These are phyloP conservation scores for Aspergillus fumigatiaffinis DNA, from an alignment of 2,329 filamentous ascomycete genomes.

Conservation along the genomic window DNA sequence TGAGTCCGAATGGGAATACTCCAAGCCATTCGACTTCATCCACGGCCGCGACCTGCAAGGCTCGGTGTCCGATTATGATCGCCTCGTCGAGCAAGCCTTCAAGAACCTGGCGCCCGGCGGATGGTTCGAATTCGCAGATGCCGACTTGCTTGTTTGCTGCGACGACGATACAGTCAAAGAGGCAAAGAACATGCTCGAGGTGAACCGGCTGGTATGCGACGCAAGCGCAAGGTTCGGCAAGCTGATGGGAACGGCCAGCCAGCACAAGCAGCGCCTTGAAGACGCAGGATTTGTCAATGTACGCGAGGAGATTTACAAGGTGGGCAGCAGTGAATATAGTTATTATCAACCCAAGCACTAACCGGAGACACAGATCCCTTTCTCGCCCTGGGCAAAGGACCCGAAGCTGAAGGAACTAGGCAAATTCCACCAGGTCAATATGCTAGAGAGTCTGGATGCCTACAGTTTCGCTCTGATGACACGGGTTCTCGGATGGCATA, in stretches of 20 bases:
- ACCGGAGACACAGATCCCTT: constrained; percentile 36
- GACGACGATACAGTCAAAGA: constrained; percentile 27
- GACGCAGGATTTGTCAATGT: constrained; percentile 55
- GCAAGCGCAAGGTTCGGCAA: constrained; percentile 33
- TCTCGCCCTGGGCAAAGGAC: constrained; percentile 49
- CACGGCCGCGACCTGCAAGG: constrained; percentile 24
- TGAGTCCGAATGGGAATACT: constrained; percentile 23
- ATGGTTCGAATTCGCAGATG: constrained; percentile 48
- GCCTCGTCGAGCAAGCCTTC: constrained; percentile 23
- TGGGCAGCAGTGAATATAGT: constrained; percentile 1
- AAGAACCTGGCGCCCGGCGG: constrained; percentile 46
- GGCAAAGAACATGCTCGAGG: constrained; percentile 25
- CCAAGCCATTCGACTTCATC: constrained; percentile 24
- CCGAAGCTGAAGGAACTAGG: constrained; percentile 39
- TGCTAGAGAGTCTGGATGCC: constrained; percentile 28
- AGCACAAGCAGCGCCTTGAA: constrained; percentile 42
- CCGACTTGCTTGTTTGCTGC: constrained; percentile 25
- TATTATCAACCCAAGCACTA: not conserved
- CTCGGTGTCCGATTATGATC: constrained; percentile 18
- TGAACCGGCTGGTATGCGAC: constrained; percentile 22
- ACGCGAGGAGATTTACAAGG: constrained; percentile 44
- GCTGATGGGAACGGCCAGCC: constrained; percentile 30
- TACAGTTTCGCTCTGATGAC: constrained; percentile 30
- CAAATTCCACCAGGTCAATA: constrained; percentile 26
- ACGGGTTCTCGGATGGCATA: constrained; percentile 33